Conservation (phyloP, 345 rosid species). For the Noccaea bulbosa region DNA sequence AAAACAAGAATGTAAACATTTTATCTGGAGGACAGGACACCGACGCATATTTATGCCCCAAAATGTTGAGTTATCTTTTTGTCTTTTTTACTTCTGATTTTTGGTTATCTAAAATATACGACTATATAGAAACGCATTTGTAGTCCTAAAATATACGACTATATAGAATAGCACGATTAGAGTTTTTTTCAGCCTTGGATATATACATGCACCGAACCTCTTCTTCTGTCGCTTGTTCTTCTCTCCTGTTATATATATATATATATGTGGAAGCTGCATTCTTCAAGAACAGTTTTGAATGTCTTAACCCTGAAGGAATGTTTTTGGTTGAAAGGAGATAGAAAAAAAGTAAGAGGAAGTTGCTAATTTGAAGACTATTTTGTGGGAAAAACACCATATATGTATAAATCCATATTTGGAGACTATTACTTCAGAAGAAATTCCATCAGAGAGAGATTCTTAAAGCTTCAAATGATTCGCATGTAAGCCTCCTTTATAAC, state of each 20-base stretch:
- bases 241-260: constrained; percentile 5
- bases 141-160: background rate
- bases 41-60: background rate
- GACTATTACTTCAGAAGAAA: background rate
- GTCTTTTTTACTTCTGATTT: no score
- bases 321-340: constrained; percentile 26
- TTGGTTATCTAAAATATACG: background rate
- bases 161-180: constrained; percentile 1
- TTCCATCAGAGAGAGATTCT: constrained; percentile 14
- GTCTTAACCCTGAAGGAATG: constrained; percentile 33
- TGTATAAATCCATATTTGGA: background rate
- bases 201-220: constrained; percentile 22
- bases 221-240: constrained; percentile 11
- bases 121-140: background rate
- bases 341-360: background rate
- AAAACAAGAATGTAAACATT: background rate
- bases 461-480: constrained; percentile 16
- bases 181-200: background rate
- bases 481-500: constrained; percentile 17
- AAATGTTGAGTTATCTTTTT: no score
- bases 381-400: background rate
- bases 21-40: background rate
- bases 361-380: constrained; percentile 22
- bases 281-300: constrained; percentile 15
- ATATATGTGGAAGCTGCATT: constrained; percentile 22